Base-by-base conservation (phyloP, 371 early-diverging fungal genomes). In the Mortierella sp. region DNA sequence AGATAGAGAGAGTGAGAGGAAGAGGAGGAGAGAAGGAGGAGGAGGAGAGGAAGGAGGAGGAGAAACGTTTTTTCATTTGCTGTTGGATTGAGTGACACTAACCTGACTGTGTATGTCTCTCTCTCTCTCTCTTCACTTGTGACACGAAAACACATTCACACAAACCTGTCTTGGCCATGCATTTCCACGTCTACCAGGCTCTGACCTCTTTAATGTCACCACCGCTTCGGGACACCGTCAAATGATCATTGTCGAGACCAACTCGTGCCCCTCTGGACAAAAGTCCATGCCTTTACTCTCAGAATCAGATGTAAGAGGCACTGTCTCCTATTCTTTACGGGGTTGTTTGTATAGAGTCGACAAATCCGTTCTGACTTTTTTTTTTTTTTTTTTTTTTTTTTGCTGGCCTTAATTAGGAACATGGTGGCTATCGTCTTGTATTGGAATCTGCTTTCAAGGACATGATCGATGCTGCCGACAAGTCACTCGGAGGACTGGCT, bases 171-270 rank as follows among this genome's bases (percentile, higher is more conserved):
- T 37, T 37, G 37, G 9, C 37, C 37, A 37, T 37, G 37, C 37
- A 37, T 5, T 37, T 37, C 37, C 37, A 9, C 9, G 37, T 37
- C 37, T 9, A 16, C 26, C 59, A 92, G 93, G 95, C 12, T 94
- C 94, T 3, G 97, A 97, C 84, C 83, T 97, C 60, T 95, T 97
- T 81, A 95, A 95, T 83, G 96, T 96, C 55, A 96, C 96, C 2
- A 95, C 94, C 12, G 87, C 91, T 1, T 84, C 83, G 55, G 97
- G 97, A 15, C 93, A 93, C 70, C 91, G 95, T 48, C 96, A 96
- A 82, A 97, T 97, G 97, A 95, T 97, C 77, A 92, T 97, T n/a
- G 93, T 97, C 55, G 97, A 97, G 77, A 96, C 97, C 56, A 96
- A 96, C 81, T 95, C 95, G 28, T 96, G 97, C 68, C 97, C 97